These are phyloP conservation scores for Colletotrichum graminicola DNA, from an alignment of 2,329 filamentous ascomycete genomes.

Conservation along the genomic window DNA sequence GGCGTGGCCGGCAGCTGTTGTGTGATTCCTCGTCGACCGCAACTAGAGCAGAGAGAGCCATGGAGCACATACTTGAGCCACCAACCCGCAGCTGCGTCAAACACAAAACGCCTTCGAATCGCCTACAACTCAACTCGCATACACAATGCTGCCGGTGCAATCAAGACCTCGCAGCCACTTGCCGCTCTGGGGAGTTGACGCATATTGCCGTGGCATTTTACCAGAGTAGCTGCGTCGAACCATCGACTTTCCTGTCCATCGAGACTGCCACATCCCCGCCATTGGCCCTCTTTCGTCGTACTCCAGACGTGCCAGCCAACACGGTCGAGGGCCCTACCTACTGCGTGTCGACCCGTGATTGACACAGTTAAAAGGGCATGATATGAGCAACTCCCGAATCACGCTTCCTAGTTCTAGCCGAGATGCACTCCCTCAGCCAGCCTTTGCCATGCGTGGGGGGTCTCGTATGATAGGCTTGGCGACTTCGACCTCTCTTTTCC, in stretches of 20 bases:
- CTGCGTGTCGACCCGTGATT: slow-evolving; percentile 23
- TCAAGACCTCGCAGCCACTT: slow-evolving; percentile 28
- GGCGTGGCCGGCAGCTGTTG: slow-evolving; percentile 22
- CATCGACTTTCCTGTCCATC: slow-evolving; percentile 13
- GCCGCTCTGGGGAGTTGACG: slow-evolving; percentile 13
- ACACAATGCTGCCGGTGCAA: slow-evolving; percentile 6
- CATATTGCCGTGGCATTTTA: slow-evolving; percentile 13
- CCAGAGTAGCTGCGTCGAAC: slow-evolving; percentile 19
- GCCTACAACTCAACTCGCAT: slow-evolving; percentile 14
- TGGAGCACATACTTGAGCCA: slow-evolving; percentile 3
- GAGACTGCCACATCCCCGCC: slow-evolving; percentile 21
- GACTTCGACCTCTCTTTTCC: slow-evolving; percentile 1
- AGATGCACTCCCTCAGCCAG: slow-evolving; percentile 17
- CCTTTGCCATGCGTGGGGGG: slow-evolving; percentile 32
- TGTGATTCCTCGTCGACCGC: slow-evolving; percentile 7
- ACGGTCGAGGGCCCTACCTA: slow-evolving; percentile 10
- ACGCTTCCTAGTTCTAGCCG: background rate
- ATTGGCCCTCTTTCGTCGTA: slow-evolving; percentile 5
- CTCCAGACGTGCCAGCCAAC: slow-evolving; percentile 3
- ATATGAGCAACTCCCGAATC: slow-evolving; percentile 8
- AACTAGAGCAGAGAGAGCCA: background rate
- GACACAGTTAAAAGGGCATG: background rate
- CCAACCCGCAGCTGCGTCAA: background rate
- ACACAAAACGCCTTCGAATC: slow-evolving; percentile 12
- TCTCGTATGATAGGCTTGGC: background rate